Evolutionary conservation across 2,329 filamentous ascomycete species (phyloP).

Genomic region (Sporothrix pseudoabietina): DNA sequence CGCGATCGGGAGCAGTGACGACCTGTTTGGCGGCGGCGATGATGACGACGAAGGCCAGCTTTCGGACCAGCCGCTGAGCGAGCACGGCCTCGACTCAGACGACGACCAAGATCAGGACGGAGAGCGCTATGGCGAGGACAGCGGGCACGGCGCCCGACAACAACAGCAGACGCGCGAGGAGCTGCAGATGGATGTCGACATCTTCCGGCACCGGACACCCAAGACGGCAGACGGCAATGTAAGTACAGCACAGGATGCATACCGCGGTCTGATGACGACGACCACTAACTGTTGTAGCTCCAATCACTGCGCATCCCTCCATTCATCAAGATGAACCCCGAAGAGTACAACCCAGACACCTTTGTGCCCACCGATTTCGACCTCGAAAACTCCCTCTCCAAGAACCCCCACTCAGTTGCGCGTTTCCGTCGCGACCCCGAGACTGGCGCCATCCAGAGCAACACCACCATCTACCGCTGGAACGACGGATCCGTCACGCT

Average conservation of each 20-base stretch:
- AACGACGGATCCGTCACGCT: constrained; percentile 77
- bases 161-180: constrained; percentile 54
- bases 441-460: constrained; percentile 70
- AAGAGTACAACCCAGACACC: constrained; percentile 64
- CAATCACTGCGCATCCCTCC: constrained; percentile 71
- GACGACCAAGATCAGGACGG: constrained; percentile 52
- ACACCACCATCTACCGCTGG: constrained; percentile 74
- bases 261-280: too few relatives aligned
- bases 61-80: constrained; percentile 63
- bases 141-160: constrained; percentile 36
- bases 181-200: constrained; percentile 63
- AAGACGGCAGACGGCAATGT: constrained; percentile 72
- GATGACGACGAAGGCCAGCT: constrained; percentile 64
- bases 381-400: constrained; percentile 54
- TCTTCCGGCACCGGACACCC: constrained; percentile 70
- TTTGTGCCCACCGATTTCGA: constrained; percentile 65
- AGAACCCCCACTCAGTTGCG: constrained; percentile 64
- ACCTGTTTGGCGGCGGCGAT: constrained; percentile 35
- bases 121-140: constrained; percentile 36
- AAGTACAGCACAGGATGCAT: constrained; percentile 38
- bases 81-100: constrained; percentile 61
- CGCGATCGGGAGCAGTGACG: constrained; percentile 32
- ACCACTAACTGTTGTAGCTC: constrained; percentile 50
- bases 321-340: constrained; percentile 70
- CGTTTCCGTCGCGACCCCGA: constrained; percentile 69